Evolutionary conservation across 1,284 basidiomycete species (phyloP).

Genomic region (Trichosporon ovoides): DNA sequence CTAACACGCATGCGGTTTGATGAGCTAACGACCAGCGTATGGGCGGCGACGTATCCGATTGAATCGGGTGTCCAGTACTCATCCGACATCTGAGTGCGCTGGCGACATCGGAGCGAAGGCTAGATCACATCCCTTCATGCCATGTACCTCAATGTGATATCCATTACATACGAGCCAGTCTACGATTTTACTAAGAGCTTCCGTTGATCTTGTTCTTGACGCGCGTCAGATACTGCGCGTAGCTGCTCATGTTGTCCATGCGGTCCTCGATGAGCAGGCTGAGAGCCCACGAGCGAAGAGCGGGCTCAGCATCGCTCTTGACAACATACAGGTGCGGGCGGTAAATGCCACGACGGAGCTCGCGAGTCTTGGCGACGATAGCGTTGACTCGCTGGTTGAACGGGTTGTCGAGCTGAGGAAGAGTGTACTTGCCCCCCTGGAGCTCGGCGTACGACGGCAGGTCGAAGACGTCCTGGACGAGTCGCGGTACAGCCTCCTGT

Average conservation of each 20-base stretch:
- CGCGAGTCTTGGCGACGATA: conserved; percentile 84
- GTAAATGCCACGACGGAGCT: conserved; percentile 74
- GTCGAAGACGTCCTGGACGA: conserved; percentile 91
- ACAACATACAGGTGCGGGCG: conserved; percentile 94
- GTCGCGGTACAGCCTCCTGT: conserved; percentile 89
- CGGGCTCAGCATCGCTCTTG: conserved; percentile 95
- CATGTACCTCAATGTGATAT: conserved; percentile 5
- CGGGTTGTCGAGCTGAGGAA: conserved; percentile 81
- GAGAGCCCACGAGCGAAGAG: conserved; percentile 88
- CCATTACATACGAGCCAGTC: conserved; percentile 6
- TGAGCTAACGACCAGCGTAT: background rate
- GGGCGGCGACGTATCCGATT: background rate
- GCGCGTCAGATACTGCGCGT: conserved; percentile 82
- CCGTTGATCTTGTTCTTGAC: conserved; percentile 64
- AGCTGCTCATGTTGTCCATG: conserved; percentile 88
- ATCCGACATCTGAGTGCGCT: too few relatives aligned
- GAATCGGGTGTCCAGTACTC: background rate
- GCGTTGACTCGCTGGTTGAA: conserved; percentile 93
- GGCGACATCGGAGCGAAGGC: too few relatives aligned
- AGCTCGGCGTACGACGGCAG: conserved; percentile 81
- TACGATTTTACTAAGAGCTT: conserved; percentile 4
- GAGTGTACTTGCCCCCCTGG: conserved; percentile 85
- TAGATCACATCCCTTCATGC: too few relatives aligned
- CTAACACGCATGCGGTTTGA: background rate
- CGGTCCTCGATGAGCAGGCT: conserved; percentile 93